Evolutionary conservation across 2,329 filamentous ascomycete species (phyloP).

Genomic region (Fusarium sp.): DNA sequence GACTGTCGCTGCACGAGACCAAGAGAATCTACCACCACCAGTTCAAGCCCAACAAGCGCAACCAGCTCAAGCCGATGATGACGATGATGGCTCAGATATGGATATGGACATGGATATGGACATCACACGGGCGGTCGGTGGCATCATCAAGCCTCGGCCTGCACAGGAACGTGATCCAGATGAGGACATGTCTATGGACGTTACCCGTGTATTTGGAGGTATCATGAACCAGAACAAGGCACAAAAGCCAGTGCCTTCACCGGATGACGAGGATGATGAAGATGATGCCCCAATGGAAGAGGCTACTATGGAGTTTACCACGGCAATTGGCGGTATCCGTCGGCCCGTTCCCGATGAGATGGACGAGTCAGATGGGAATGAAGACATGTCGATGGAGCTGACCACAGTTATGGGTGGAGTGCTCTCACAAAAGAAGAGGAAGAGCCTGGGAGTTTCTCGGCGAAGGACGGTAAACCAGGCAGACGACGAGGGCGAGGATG

Average conservation of each 20-base stretch:
- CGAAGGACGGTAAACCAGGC: constrained; percentile 47
- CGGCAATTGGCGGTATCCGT: constrained; percentile 78
- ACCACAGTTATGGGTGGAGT: constrained; percentile 74
- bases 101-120: constrained; percentile 66
- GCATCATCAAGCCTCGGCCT: constrained; percentile 61
- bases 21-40: constrained; percentile 53
- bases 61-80: constrained; percentile 32
- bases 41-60: constrained; percentile 21
- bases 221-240: constrained; percentile 69
- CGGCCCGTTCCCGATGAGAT: constrained; percentile 47
- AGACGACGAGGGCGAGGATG: constrained; percentile 45
- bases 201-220: constrained; percentile 83
- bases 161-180: constrained; percentile 59
- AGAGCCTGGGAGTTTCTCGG: constrained; percentile 38
- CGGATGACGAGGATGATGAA: constrained; percentile 46
- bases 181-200: constrained; percentile 92
- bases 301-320: constrained; percentile 83
- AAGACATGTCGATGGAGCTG: constrained; percentile 85
- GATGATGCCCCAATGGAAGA: constrained; percentile 56
- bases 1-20: constrained; percentile 50
- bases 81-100: constrained; percentile 50
- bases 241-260: constrained; percentile 3
- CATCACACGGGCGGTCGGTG: constrained; percentile 66
- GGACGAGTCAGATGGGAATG: constrained; percentile 60
- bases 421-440: constrained; percentile 50